A percentile compares a stretch with the other conserved stretches of the same genome.
These are phyloP conservation scores for Phytopythium boreale DNA, from an alignment of 352 stramenopile genomes.

Conservation along the genomic window DNA sequence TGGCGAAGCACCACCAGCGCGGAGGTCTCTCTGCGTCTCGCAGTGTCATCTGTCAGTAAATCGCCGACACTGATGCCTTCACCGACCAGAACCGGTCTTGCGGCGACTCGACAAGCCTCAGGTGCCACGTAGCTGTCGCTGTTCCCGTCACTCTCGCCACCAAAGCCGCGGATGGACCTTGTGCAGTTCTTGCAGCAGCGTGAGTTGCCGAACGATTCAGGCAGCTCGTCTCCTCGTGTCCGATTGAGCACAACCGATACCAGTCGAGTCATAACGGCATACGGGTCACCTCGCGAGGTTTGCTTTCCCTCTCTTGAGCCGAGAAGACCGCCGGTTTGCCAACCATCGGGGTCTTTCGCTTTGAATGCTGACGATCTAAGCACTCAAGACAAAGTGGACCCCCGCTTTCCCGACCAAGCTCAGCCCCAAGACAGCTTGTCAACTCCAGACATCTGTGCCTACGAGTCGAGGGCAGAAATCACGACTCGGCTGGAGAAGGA, in stretches of 20 bases:
- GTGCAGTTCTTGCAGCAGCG: slow-evolving; percentile 13
- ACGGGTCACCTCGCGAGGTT: neutral
- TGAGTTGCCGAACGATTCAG: neutral
- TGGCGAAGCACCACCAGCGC: slow-evolving; percentile 24
- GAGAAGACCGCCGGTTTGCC: neutral
- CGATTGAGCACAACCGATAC: neutral
- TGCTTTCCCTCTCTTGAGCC: neutral
- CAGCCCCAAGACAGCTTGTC: neutral
- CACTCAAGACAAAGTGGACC: neutral
- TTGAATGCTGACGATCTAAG: neutral
- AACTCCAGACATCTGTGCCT: neutral
- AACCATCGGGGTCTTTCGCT: neutral
- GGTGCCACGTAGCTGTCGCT: neutral
- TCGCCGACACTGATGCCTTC: neutral
- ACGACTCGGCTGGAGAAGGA: neutral
- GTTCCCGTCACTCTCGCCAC: neutral
- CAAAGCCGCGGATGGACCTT: slow-evolving; percentile 11
- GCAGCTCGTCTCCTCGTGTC: neutral
- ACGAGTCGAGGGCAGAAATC: neutral
- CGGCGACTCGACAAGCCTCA: too few species aligned
- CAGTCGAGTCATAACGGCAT: neutral
- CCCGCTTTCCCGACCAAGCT: neutral
- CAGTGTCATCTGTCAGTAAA: slow-evolving; percentile 12
- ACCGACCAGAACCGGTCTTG: neutral
- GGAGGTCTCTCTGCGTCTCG: slow-evolving; percentile 22